These are phyloP conservation scores for Agaricus subrufescens DNA, from an alignment of 768 basidiomycete genomes.

Conservation along the genomic window DNA sequence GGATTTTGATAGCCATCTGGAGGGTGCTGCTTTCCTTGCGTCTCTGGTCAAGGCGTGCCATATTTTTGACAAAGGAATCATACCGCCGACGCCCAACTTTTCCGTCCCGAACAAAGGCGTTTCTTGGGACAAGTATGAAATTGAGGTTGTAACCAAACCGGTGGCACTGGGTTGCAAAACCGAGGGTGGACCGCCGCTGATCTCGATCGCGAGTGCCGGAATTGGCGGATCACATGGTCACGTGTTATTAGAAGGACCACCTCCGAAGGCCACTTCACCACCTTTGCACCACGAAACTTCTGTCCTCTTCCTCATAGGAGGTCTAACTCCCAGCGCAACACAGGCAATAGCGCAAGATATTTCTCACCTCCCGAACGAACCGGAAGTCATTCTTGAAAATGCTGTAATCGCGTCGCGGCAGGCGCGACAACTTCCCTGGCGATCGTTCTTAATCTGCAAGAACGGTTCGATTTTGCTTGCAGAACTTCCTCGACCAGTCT, in stretches of 20 bases:
- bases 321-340: constrained; percentile 26
- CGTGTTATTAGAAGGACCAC: constrained; percentile 31
- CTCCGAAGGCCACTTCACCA: constrained; percentile 7
- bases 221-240: constrained; percentile 43
- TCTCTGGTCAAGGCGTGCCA: constrained; percentile 39
- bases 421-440: constrained; percentile 27
- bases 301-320: constrained; percentile 27
- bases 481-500: constrained; percentile 22
- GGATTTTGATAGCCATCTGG: constrained; percentile 26
- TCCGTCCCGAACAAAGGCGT: constrained; percentile 30
- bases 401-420: constrained; percentile 23
- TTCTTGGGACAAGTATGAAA: constrained; percentile 30
- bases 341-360: constrained; percentile 2
- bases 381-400: constrained; percentile 2
- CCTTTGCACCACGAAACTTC: constrained; percentile 12
- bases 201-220: constrained; percentile 38
- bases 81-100: constrained; percentile 39
- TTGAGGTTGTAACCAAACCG: constrained; percentile 28
- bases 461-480: constrained; percentile 23
- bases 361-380: neutral
- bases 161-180: constrained; percentile 20
- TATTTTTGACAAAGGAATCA: constrained; percentile 27
- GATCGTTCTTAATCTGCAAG: constrained; percentile 27
- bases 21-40: constrained; percentile 39
- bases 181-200: constrained; percentile 21